Base-by-base conservation (phyloP, 78 protist genomes). In the Emiliania huxleyi region DNA sequence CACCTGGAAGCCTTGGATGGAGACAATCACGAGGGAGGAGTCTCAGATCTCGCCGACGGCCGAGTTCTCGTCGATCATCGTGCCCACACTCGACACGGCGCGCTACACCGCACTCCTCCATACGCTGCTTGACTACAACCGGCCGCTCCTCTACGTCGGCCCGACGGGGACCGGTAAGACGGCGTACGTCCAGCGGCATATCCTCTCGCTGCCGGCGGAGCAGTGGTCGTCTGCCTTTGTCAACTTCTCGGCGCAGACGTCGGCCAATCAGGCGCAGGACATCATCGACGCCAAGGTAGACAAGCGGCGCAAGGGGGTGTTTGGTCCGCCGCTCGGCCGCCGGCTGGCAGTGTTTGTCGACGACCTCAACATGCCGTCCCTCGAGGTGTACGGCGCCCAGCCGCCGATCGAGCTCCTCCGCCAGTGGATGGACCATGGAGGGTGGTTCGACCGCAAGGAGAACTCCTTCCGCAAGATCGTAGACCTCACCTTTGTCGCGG, bases 381-480 rank as follows among this genome's bases (percentile, higher is more conserved):
- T 35, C 15, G 97, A 96, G 90, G 45, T 37, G 87, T 98, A 95
- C 87, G 97, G 97, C 3, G 98, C 99, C 23, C 98, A 97, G 91
- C 99, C 98, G 38, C 98, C 99, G 22, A 93, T 97, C 45, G 98
- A 97, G 95, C 85, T 98, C 69, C 75, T 98, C 62, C 90, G 98
- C 2, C 99, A 98, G 96, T 95, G 43, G 87, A 83, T 96, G 94
- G 98, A 97, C 87, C 94, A 97, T 87, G 93, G 95, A 35, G 98
- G 98, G 42, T 98, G 98, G 98, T 96, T 94, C 46, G 96, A 96
- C 83, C 94, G 49, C 84, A 93, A 94, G 93, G 96, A 96, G 73
- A 94, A 38, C 43, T 0, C 33, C 6, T 94, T 94, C 95, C 46
- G 48, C 46, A 26, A 48, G n/a, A n/a, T 96, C n/a, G 87, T 62